Base-by-base conservation (phyloP, 129 eudicot genomes). In the Arctium minus region DNA sequence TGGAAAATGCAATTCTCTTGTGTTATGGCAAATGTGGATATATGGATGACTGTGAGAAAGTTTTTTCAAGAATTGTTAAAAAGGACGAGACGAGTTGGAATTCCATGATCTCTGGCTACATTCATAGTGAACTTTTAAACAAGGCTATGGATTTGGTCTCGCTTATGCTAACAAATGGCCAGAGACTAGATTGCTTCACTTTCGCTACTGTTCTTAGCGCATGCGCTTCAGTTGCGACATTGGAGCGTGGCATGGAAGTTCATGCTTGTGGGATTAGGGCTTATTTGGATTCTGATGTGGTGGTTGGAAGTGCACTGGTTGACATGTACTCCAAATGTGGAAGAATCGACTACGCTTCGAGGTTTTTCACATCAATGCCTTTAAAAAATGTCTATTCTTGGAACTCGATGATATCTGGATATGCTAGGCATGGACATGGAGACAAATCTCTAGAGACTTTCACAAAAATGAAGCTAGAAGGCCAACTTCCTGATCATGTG, bases 271-370 rank as follows among this genome's bases (percentile, higher is more conserved):
- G 86, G 77, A 83, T 92, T 5, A 88, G 97, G 84, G 92, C 97
- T 50, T 82, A 90, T 89, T 80, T 93, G 89, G 94, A 84, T 30
- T 85, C 87, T 73, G 97, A 95, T 82, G 94, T 91, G 37, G 99
- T 95, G 46, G 89, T 95, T 32, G 99, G 99, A 30, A 92, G 94
- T 86, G 97, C 97, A 7, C 83, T 95, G 3, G 85, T 95, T 64
- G 99, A 92, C 85, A 95, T 92, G 97, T 93, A 95, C 64, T 84
- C 97, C 1, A 94, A 94, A 89, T 92, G 98, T 81, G 98, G 98
- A 80, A 91, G 97, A 86, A 83, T 92, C 13, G 98, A 95, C 38
- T 95, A 95, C 30, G 97, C 97, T 37, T 89, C 97, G 18, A 76
- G 87, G 42, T 85, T 89, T 79, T 95, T 95, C 73, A 78, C 82